Evolutionary conservation across 441 rosid species (phyloP).

Genomic region (Mallotus repandus): DNA sequence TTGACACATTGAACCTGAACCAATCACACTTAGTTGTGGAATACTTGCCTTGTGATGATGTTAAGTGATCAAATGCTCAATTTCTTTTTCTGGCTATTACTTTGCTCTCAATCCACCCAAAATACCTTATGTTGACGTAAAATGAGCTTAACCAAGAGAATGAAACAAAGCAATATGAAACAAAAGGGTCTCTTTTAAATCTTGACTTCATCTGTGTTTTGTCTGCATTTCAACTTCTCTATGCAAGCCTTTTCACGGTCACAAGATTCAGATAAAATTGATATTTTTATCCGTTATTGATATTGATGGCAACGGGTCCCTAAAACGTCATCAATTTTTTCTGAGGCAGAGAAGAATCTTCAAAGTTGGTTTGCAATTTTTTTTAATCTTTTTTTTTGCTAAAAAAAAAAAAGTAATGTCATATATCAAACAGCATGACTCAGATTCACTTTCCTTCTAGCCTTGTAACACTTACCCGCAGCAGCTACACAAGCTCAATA

Average conservation of each 20-base stretch:
- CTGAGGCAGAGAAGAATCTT: background rate
- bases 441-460: background rate
- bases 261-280: constrained; percentile 3
- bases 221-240: no score
- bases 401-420: no score
- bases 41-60: no score
- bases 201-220: background rate
- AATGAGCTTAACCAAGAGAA: no score
- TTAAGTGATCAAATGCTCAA: no score
- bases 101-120: no score
- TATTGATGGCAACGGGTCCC: background rate
- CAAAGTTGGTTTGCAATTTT: background rate
- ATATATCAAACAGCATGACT: background rate
- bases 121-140: no score
- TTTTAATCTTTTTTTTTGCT: no score
- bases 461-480: background rate
- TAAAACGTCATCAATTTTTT: background rate
- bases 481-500: no score
- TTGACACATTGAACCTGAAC: no score
- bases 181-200: background rate
- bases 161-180: background rate
- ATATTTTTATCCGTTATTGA: background rate
- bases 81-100: no score
- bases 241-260: background rate
- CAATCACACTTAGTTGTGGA: no score